Evolutionary conservation across 2,329 filamentous ascomycete species (phyloP).

Genomic region (Huntiella savannae): DNA sequence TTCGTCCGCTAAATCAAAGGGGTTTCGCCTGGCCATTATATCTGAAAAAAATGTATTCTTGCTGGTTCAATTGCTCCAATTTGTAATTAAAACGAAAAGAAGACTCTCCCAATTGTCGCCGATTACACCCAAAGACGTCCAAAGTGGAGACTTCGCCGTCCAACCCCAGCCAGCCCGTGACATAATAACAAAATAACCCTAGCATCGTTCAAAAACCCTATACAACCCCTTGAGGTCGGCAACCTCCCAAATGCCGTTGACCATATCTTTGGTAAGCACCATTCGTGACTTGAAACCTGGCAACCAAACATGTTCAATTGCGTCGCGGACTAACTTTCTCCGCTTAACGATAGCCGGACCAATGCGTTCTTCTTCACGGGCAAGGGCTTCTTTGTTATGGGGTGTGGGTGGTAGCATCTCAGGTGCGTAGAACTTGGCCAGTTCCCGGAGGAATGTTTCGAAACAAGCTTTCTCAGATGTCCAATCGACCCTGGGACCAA

Average conservation of each 20-base stretch:
- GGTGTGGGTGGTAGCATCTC: constrained; percentile 51
- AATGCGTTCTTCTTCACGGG: constrained; percentile 21
- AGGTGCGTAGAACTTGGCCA: constrained; percentile 80
- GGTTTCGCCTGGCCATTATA: too few species aligned
- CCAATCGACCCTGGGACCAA: constrained; percentile 85
- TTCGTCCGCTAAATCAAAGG: too few species aligned
- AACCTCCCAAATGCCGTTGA: constrained; percentile 60
- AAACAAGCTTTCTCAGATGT: constrained; percentile 70
- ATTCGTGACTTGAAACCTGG: constrained; percentile 70
- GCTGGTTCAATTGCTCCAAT: too few species aligned
- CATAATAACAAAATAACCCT: constrained; percentile 15
- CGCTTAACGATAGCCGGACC: constrained; percentile 36
- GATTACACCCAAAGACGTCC: too few species aligned
- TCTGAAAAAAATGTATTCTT: too few species aligned
- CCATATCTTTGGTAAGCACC: constrained; percentile 61
- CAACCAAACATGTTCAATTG: constrained; percentile 73
- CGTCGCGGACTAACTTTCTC: constrained; percentile 49
- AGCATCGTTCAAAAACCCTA: constrained; percentile 87
- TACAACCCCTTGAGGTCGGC: constrained; percentile 87
- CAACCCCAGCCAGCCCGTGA: not conserved
- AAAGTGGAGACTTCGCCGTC: not conserved
- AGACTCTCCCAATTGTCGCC: too few species aligned
- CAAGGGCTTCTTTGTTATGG: constrained; percentile 17
- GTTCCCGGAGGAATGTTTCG: constrained; percentile 61
- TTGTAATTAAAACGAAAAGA: too few species aligned